Evolutionary conservation across 2,329 filamentous ascomycete species (phyloP), one percentile per base, ranked within the genome.

Genomic region (Paecilomyces niveus): DNA sequence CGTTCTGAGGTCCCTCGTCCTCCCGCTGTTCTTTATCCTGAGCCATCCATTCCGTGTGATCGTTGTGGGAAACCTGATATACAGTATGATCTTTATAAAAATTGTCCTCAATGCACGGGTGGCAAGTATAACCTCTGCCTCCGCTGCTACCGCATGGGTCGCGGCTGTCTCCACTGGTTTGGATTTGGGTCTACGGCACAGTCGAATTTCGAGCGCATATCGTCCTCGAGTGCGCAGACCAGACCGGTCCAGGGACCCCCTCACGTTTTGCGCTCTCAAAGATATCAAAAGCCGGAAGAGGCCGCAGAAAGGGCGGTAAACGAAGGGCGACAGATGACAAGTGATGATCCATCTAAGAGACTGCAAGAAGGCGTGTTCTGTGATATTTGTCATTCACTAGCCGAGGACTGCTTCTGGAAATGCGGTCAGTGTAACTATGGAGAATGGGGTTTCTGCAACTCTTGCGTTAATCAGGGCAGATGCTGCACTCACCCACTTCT

Each of bases 391-490:
- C 78, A 82, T 18, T 79, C 83, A 0, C 89, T 85, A 78, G 83
- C 90, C 0, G 92, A 95, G 66, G 83, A 88, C 55, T 94, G 90
- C 73, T 96, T 90, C 74, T 97, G 92, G 93, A 87, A 89, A 62
- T 97, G 93, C 72, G 85, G 89, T 59, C 72, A 82, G 26, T 97
- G 93, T 75, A 96, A 96, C 66, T 86, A 94, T 62, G 93, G 91
- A 4, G 92, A 95, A 68, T 97, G 92, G 92, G 93, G 93, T 0
- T 97, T 90, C 70, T 97, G 93, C 75, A 91, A 92, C 66, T 78
- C 82, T 60, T 97, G 93, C 64, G 90, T 96, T 31, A 92, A 93
- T 59, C 86, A 88, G 71, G 92, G 90, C 15, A 82, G 82, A 60
- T 89, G 86, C 60, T 97, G 93, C 74, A 89, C 87, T 0, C 93